phyloP scores from a whole-genome alignment of 2,329 filamentous ascomycete species.

The Erysiphe pulchra region DNA sequence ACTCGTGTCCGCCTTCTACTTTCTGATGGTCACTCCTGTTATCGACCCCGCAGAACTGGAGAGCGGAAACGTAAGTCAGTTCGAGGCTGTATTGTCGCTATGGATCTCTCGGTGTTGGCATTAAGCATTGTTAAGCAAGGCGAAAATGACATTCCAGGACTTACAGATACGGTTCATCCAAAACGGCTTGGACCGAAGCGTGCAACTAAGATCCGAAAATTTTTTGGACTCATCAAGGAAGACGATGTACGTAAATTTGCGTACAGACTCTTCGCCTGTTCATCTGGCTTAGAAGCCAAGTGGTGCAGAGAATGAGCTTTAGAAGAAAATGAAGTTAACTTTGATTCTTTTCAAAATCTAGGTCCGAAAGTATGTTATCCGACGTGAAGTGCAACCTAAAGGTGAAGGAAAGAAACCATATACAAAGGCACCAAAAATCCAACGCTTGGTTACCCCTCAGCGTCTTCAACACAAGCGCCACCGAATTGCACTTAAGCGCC shows the following conservation, averaged over 20 bases:
- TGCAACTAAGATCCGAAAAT: conserved; percentile 97
- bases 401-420: conserved; percentile 92
- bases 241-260: conserved; percentile 73
- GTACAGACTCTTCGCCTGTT: conserved; percentile 47
- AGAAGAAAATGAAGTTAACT: conserved; percentile 7
- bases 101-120: conserved; percentile 84
- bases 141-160: conserved; percentile 74
- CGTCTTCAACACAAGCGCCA: conserved; percentile 99
- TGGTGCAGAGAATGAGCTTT: conserved; percentile 29
- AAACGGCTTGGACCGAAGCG: conserved; percentile 99
- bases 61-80: conserved; percentile 99
- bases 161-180: conserved; percentile 94
- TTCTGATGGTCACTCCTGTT: conserved; percentile 93
- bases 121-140: conserved; percentile 96
- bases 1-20: conserved; percentile 96
- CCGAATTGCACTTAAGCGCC: conserved; percentile 92
- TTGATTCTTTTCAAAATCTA: conserved; percentile 19
- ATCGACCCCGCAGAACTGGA: conserved; percentile 88
- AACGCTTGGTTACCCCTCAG: conserved; percentile 97
- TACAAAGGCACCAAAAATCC: conserved; percentile 99
- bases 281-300: conserved; percentile 8
- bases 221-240: conserved; percentile 99
- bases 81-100: conserved; percentile 93
- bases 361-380: conserved; percentile 99
- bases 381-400: conserved; percentile 92